Evolutionary conservation across 371 early-diverging fungal genomes (phyloP).

Genomic region (Mucor velutinosus): DNA sequence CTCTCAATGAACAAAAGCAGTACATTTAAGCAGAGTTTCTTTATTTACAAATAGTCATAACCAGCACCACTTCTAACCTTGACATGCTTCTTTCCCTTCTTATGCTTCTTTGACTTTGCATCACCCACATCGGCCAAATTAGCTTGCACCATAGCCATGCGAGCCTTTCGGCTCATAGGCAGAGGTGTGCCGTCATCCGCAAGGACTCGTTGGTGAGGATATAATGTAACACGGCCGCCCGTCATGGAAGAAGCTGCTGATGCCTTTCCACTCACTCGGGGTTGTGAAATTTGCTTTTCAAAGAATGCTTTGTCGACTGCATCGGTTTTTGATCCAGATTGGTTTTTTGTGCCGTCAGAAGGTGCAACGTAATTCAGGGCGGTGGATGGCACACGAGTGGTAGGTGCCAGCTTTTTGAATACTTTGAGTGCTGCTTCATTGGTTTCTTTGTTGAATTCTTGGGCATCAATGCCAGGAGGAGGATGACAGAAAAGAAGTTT

Average conservation of each 20-base stretch:
- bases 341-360: slow-evolving; percentile 35
- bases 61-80: slow-evolving; percentile 73
- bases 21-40: neutral
- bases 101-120: slow-evolving; percentile 64
- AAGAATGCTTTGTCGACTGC: slow-evolving; percentile 74
- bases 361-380: slow-evolving; percentile 64
- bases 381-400: slow-evolving; percentile 52
- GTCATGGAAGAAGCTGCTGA: slow-evolving; percentile 32
- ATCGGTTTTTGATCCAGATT: slow-evolving; percentile 54
- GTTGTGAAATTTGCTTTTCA: slow-evolving; percentile 46
- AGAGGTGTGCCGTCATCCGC: slow-evolving; percentile 49
- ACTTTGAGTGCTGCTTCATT: slow-evolving; percentile 63
- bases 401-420: slow-evolving; percentile 55
- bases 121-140: slow-evolving; percentile 35
- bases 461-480: slow-evolving; percentile 65
- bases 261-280: slow-evolving; percentile 57
- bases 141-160: slow-evolving; percentile 49
- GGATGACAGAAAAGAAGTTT: slow-evolving; percentile 88
- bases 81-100: slow-evolving; percentile 82
- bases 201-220: slow-evolving; percentile 59
- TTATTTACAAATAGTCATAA: slow-evolving; percentile 42
- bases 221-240: slow-evolving; percentile 62
- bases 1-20: no score
- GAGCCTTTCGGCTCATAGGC: slow-evolving; percentile 45
- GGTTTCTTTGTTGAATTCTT: slow-evolving; percentile 78